Evolutionary conservation across 768 basidiomycete genomes (phyloP), one percentile per base, ranked within the genome.

Genomic region (Russula sp.): DNA sequence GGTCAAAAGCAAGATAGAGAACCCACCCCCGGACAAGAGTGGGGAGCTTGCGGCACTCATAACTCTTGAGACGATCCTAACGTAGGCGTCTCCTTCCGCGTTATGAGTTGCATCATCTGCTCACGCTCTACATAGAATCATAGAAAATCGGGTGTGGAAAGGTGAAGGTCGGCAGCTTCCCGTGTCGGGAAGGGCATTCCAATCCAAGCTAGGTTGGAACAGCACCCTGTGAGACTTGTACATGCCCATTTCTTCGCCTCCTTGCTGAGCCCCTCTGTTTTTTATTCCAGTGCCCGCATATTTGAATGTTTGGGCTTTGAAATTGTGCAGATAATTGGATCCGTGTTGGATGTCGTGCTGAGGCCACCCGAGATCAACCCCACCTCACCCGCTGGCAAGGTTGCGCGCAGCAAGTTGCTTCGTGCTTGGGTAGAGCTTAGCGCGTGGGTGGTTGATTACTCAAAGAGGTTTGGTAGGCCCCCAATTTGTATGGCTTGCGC

Each of bases 361-460:
- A 75, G 74, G 7, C 81, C 87, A 20, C 88, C 88, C 0, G 46
- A 71, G 6, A 82, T 83, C 4, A 82, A 87, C 61, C 67, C 76
- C 16, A 67, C 57, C 10, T 77, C 75, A 9, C 67, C 73, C 9
- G 73, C 76, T 42, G 85, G 85, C 18, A 78, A 73, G 60, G 75
- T 77, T 58, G 81, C 78, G 63, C 79, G 85, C 5, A 79, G 79
- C 25, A 85, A 79, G 68, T 78, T 93, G 4, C 77, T 93, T 51
- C 81, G 91, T 38, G 87, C 86, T 34, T 93, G 91, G 91, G 79
- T 90, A 18, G 91, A 93, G 70, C 73, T 86, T 8, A 74, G 80
- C 43, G 81, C 88, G 3, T 93, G 85, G 84, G 67, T 86, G 20
- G 73, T 77, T 5, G 81, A 88, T 56, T 89, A 79, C 65, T 78